Evolutionary conservation across 345 rosid species (phyloP).

Genomic region (Triadica sebifera): DNA sequence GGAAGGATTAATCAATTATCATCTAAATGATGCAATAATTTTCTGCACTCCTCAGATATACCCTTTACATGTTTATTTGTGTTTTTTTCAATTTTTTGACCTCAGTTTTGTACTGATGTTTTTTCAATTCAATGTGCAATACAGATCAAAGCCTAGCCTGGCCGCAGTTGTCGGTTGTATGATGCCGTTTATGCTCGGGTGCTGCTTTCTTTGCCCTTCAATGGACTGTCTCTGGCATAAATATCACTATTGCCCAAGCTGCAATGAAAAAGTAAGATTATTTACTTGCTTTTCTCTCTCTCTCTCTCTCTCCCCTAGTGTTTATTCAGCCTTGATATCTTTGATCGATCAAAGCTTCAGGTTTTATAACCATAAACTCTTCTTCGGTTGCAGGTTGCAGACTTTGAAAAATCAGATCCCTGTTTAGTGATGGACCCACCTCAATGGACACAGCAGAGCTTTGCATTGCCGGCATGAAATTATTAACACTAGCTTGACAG

Average conservation of each 20-base stretch:
- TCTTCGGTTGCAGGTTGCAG: slow-evolving; percentile 60
- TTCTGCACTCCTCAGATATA: no score
- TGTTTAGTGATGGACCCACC: slow-evolving; percentile 83
- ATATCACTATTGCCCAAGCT: slow-evolving; percentile 82
- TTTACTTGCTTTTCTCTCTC: no score
- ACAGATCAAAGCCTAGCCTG: slow-evolving; percentile 85
- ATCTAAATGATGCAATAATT: no score
- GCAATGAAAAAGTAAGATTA: slow-evolving; percentile 56
- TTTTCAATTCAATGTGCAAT: background rate
- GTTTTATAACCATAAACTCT: slow-evolving; percentile 12
- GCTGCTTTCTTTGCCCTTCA: slow-evolving; percentile 90
- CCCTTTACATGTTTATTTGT: no score
- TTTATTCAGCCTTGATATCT: background rate
- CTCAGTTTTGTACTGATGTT: no score
- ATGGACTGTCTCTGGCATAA: slow-evolving; percentile 99
- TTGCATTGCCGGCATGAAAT: slow-evolving; percentile 65
- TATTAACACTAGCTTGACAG: background rate
- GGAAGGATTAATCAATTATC: no score
- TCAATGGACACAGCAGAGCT: slow-evolving; percentile 72
- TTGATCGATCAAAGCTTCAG: background rate
- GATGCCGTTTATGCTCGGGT: slow-evolving; percentile 88
- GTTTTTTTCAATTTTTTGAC: no score
- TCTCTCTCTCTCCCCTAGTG: no score
- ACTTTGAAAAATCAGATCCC: slow-evolving; percentile 79
- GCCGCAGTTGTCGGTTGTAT: slow-evolving; percentile 94